Evolutionary conservation across 164 flowering plant genomes (phyloP).

Genomic region (Litsea cubeba): DNA sequence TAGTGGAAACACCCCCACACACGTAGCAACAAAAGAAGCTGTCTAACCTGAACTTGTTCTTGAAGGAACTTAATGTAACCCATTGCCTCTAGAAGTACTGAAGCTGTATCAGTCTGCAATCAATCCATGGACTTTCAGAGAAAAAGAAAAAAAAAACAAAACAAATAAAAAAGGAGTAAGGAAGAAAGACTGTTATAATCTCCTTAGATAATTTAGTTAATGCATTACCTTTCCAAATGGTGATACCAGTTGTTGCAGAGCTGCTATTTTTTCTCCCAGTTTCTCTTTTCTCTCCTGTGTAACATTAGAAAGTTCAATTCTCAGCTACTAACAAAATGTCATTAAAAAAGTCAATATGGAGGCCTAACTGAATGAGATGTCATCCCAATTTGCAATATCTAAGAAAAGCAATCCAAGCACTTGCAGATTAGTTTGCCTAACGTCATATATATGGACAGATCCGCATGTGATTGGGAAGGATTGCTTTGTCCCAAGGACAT

Average conservation of each 20-base stretch:
- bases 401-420: neutral
- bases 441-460: neutral
- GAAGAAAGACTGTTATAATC: neutral
- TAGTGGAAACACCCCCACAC: too few relatives aligned
- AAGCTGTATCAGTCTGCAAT: conserved; percentile 88
- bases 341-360: neutral
- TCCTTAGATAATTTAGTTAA: neutral
- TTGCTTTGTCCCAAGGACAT: too few relatives aligned
- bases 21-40: neutral
- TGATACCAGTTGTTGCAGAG: conserved; percentile 88
- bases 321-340: neutral
- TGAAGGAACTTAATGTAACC: conserved; percentile 85
- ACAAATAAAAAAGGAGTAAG: too few relatives aligned
- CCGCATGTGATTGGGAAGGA: neutral
- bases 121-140: neutral
- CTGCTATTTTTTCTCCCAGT: conserved; percentile 59
- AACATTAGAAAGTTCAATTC: neutral
- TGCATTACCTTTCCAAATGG: conserved; percentile 80
- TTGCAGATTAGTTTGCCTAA: neutral
- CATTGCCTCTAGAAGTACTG: conserved; percentile 81
- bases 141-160: neutral
- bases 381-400: neutral
- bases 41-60: conserved; percentile 77
- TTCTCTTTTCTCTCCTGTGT: conserved; percentile 78
- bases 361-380: too few relatives aligned